Conservation (phyloP, 2,329 filamentous ascomycete genomes). For the Talaromyces sp. region DNA sequence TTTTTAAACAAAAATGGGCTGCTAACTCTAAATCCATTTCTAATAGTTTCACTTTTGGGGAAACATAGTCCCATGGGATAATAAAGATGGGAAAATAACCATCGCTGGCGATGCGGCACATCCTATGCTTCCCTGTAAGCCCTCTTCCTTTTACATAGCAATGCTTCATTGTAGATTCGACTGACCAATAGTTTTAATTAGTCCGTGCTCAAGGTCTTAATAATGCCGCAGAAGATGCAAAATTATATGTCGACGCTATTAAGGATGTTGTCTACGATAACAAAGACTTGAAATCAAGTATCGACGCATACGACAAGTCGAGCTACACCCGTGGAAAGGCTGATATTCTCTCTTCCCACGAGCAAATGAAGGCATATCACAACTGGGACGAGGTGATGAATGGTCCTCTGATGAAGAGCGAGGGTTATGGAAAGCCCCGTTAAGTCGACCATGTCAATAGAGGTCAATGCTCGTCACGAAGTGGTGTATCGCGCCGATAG, state of each 20-base stretch:
- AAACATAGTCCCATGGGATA: neutral
- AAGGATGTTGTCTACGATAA: neutral
- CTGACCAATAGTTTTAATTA: neutral
- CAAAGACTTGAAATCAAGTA: neutral
- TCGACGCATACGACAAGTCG: neutral
- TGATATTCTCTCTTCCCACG: neutral
- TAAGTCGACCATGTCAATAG: neutral
- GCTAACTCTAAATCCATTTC: neutral
- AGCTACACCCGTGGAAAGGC: neutral
- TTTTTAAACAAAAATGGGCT: too few species aligned
- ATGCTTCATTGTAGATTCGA: neutral
- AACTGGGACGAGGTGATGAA: neutral
- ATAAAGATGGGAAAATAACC: neutral
- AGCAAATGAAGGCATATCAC: neutral
- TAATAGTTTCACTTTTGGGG: neutral
- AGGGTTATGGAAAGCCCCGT: neutral
- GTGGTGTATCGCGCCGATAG: neutral
- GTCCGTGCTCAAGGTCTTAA: neutral
- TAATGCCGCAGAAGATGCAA: neutral
- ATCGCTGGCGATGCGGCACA: neutral
- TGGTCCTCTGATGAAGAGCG: neutral
- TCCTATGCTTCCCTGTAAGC: neutral
- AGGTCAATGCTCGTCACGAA: neutral
- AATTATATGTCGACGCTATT: neutral
- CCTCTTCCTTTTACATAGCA: neutral